Percentiles rank a stretch among this genome's conserved stretches.
Evolutionary conservation across 73 alveolate species (phyloP).

Genomic region (Tetrahymena thermophila): DNA sequence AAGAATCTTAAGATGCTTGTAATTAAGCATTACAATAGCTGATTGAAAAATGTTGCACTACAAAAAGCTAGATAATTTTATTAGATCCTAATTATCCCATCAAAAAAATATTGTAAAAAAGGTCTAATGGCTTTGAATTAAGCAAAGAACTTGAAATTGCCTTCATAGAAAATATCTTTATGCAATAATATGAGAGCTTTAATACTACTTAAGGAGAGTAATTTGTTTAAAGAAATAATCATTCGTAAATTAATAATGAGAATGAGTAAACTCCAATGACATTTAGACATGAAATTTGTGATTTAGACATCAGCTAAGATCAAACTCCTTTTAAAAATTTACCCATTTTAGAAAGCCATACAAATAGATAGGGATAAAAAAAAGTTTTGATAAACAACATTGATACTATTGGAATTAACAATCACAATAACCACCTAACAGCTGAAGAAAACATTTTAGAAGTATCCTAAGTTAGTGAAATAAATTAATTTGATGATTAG

Average conservation of each 20-base stretch:
- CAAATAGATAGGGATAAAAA: too few species aligned
- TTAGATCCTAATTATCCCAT: neutral
- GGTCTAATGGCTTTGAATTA: neutral
- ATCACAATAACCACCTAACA: too few species aligned
- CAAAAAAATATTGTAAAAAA: neutral
- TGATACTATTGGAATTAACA: too few species aligned
- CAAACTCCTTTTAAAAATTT: too few species aligned
- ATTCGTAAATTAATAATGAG: neutral
- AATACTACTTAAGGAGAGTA: neutral
- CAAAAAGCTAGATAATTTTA: neutral
- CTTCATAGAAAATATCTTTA: neutral
- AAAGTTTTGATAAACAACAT: too few species aligned
- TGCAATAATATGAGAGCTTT: neutral
- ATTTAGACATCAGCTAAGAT: too few species aligned
- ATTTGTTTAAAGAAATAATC: neutral
- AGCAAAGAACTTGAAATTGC: neutral
- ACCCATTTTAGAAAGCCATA: too few species aligned
- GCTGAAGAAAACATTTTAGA: too few species aligned
- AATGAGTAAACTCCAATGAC: too few species aligned
- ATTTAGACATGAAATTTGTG: too few species aligned
- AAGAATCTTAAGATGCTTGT: neutral
- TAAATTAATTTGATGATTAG: too few species aligned
- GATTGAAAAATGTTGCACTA: neutral
- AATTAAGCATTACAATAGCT: neutral
- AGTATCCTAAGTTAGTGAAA: too few species aligned